Evolutionary conservation across 2,329 filamentous ascomycete species (phyloP).

Genomic region (Ceratocystis cacaofunesta): DNA sequence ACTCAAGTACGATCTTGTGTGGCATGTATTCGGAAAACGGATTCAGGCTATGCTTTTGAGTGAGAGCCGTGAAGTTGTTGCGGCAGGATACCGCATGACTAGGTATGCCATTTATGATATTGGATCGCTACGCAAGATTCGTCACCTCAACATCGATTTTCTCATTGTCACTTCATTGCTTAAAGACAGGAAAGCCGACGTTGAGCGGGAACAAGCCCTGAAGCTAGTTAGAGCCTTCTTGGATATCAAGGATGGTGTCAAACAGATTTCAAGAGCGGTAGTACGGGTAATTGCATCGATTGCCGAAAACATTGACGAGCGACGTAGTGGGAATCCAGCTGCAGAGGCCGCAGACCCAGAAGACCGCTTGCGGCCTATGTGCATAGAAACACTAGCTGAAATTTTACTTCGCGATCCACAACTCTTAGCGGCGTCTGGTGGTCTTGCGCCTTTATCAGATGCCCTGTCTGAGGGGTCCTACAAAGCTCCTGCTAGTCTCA

Average conservation of each 20-base stretch:
- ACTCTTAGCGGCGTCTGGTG: slow-evolving; percentile 68
- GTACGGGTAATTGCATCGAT: slow-evolving; percentile 82
- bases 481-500: slow-evolving; percentile 79
- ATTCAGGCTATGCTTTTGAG: slow-evolving; percentile 95
- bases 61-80: slow-evolving; percentile 88
- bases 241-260: slow-evolving; percentile 83
- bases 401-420: slow-evolving; percentile 75
- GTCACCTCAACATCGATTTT: slow-evolving; percentile 77
- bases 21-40: slow-evolving; percentile 83
- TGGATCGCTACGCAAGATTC: slow-evolving; percentile 75
- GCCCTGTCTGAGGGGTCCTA: slow-evolving; percentile 82
- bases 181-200: slow-evolving; percentile 91
- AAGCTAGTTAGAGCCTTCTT: slow-evolving; percentile 93
- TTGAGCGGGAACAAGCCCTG: slow-evolving; percentile 89
- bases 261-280: slow-evolving; percentile 73
- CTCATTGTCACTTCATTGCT: slow-evolving; percentile 82
- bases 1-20: slow-evolving; percentile 90
- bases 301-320: slow-evolving; percentile 75
- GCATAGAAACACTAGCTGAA: slow-evolving; percentile 82
- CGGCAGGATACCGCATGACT: slow-evolving; percentile 83
- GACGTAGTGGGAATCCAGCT: slow-evolving; percentile 43
- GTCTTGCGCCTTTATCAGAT: slow-evolving; percentile 76
- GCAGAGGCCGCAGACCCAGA: slow-evolving; percentile 56
- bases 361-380: slow-evolving; percentile 77
- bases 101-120: slow-evolving; percentile 89